Evolutionary conservation across 352 stramenopile species (phyloP).

Genomic region (Phytophthora hibernalis): DNA sequence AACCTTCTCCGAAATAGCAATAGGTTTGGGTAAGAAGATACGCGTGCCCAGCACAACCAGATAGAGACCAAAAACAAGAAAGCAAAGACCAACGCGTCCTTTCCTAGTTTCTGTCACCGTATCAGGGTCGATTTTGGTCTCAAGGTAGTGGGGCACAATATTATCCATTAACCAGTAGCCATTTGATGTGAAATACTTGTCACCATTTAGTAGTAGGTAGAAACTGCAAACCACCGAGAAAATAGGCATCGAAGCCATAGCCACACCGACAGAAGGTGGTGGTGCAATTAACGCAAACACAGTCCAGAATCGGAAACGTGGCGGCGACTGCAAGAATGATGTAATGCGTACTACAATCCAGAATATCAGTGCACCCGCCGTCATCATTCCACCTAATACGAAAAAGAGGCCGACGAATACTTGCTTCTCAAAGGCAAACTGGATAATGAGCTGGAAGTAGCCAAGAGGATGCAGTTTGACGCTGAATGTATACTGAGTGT

Average conservation of each 20-base stretch:
- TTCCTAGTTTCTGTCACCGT: conserved; percentile 64
- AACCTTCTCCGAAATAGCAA: conserved; percentile 91
- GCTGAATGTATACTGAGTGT: conserved; percentile 92
- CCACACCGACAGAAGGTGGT: conserved; percentile 87
- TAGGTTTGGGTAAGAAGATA: conserved; percentile 94
- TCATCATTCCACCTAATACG: conserved; percentile 90
- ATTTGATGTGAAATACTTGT: conserved; percentile 49
- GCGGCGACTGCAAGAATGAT: conserved; percentile 91
- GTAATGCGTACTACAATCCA: conserved; percentile 93
- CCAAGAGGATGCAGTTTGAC: conserved; percentile 93
- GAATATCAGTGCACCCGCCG: conserved; percentile 83
- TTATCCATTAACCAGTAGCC: conserved; percentile 87
- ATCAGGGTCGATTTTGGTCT: conserved; percentile 84
- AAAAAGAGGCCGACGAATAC: conserved; percentile 96
- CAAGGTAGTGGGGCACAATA: conserved; percentile 88
- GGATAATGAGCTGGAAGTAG: conserved; percentile 96
- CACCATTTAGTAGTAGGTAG: conserved; percentile 71
- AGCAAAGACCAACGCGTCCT: conserved; percentile 93
- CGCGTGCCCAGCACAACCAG: conserved; percentile 79
- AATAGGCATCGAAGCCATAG: conserved; percentile 91
- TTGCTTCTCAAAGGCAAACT: conserved; percentile 95
- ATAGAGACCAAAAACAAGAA: conserved; percentile 92
- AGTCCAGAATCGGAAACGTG: conserved; percentile 91
- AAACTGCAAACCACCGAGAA: conserved; percentile 68
- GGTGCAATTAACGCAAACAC: conserved; percentile 94